Evolutionary conservation across 371 early-diverging fungal species (phyloP).

Genomic region (Batrachochytrium dendrobatidis): DNA sequence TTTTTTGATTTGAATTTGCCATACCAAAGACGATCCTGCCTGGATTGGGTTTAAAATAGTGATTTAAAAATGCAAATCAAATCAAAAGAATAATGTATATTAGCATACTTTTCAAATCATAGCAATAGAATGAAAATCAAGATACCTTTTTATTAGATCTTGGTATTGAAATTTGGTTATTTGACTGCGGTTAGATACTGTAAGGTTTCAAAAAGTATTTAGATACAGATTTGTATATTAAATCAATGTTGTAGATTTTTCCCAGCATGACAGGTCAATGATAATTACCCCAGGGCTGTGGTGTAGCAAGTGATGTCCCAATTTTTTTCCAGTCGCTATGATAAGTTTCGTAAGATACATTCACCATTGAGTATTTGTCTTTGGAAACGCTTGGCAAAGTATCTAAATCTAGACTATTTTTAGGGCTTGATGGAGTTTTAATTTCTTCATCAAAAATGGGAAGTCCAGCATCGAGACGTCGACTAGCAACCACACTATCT

Average conservation of each 20-base stretch:
- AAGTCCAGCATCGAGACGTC: slow-evolving; percentile 23
- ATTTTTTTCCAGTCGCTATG: slow-evolving; percentile 30
- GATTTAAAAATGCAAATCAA: background rate
- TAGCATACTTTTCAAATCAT: slow-evolving; percentile 1
- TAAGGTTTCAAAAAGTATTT: too few species aligned
- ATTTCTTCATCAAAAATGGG: background rate
- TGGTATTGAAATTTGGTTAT: too few species aligned
- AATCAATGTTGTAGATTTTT: too few species aligned
- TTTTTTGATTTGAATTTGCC: slow-evolving; percentile 17
- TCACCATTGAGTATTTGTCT: slow-evolving; percentile 8
- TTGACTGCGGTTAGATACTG: too few species aligned
- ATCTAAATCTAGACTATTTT: slow-evolving; percentile 22
- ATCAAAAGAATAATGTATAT: background rate
- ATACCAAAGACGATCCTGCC: slow-evolving; percentile 29
- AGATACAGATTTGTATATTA: too few species aligned
- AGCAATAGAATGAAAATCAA: background rate
- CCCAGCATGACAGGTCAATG: too few species aligned
- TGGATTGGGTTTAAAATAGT: background rate
- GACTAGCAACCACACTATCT: slow-evolving; percentile 39
- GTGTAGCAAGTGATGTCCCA: slow-evolving; percentile 28
- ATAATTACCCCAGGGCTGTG: too few species aligned
- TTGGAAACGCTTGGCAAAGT: slow-evolving; percentile 8
- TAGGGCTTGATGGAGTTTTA: background rate
- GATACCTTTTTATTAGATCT: background rate
- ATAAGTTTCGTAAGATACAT: slow-evolving; percentile 23